Evolutionary conservation across 139 green algal genomes (phyloP).

Genomic region (Zygnema cylindricum): DNA sequence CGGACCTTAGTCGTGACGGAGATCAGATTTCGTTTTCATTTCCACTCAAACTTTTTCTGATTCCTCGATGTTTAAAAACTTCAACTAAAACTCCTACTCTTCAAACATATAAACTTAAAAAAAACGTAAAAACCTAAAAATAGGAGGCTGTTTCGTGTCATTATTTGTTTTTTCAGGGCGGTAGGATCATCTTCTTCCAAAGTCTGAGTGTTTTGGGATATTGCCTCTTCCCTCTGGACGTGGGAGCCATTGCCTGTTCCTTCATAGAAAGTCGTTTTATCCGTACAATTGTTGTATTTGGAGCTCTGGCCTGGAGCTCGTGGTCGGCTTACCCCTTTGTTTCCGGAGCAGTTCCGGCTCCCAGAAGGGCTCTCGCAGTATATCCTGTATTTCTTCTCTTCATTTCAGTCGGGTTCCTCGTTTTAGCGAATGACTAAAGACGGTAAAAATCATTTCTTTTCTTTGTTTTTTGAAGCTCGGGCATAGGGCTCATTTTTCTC

Average conservation of each 20-base stretch:
- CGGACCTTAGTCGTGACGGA: no score
- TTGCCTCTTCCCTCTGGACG: slow-evolving; percentile 94
- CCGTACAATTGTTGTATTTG: slow-evolving; percentile 64
- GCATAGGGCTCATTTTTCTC: no score
- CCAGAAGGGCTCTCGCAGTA: slow-evolving; percentile 82
- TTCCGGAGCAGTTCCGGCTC: slow-evolving; percentile 68
- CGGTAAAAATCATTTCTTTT: no score
- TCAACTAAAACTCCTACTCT: neutral
- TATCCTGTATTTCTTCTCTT: slow-evolving; percentile 91
- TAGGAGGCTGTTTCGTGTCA: neutral
- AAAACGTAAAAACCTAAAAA: no score
- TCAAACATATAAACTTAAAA: neutral
- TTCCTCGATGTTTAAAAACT: neutral
- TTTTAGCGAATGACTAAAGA: slow-evolving; percentile 47
- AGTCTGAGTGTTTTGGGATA: slow-evolving; percentile 93
- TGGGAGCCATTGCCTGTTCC: slow-evolving; percentile 80
- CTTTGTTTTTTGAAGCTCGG: no score
- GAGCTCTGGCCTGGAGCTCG: slow-evolving; percentile 78
- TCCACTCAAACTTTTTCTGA: slow-evolving; percentile 18
- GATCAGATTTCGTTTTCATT: neutral
- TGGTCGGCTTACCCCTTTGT: slow-evolving; percentile 90
- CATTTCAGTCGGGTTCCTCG: slow-evolving; percentile 48
- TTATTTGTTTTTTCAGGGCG: slow-evolving; percentile 65
- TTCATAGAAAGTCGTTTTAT: slow-evolving; percentile 53
- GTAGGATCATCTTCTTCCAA: slow-evolving; percentile 97